phyloP scores from a whole-genome alignment of 1,284 basidiomycete species.

The Marasmius sp. region DNA sequence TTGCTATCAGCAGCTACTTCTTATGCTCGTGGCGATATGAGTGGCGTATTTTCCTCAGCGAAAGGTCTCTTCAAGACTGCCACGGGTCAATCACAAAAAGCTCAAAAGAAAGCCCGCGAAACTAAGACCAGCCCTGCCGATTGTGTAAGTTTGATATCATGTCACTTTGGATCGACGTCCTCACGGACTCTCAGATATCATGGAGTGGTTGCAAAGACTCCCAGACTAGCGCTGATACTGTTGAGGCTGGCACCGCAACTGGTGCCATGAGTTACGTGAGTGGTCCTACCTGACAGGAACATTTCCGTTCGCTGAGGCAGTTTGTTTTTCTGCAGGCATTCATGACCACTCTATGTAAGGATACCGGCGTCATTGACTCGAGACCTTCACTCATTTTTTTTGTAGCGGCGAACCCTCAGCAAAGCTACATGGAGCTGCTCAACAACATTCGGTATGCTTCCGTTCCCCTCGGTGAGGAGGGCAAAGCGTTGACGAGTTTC shows the following conservation, averaged over 20 bases:
- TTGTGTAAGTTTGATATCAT: slow-evolving; percentile 36
- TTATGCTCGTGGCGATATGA: slow-evolving; percentile 76
- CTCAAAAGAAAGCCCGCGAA: slow-evolving; percentile 59
- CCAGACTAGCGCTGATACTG: slow-evolving; percentile 90
- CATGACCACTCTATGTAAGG: slow-evolving; percentile 59
- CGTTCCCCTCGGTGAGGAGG: background rate
- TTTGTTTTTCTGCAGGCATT: slow-evolving; percentile 59
- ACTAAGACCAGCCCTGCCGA: slow-evolving; percentile 83
- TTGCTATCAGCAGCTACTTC: slow-evolving; percentile 68
- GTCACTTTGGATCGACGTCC: background rate
- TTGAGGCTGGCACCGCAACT: slow-evolving; percentile 78
- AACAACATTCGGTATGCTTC: slow-evolving; percentile 55
- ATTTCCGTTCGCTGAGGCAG: background rate
- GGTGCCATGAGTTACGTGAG: slow-evolving; percentile 85
- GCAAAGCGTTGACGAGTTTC: slow-evolving; percentile 1
- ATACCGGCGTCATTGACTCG: slow-evolving; percentile 3
- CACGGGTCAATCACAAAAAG: slow-evolving; percentile 49
- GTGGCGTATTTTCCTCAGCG: slow-evolving; percentile 65
- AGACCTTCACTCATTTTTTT: slow-evolving; percentile 4
- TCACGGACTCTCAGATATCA: slow-evolving; percentile 45
- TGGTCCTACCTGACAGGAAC: slow-evolving; percentile 10
- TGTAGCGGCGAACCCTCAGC: slow-evolving; percentile 62
- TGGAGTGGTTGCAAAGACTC: slow-evolving; percentile 93
- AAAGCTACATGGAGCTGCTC: slow-evolving; percentile 83
- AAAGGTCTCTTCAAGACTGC: slow-evolving; percentile 51